These are phyloP conservation scores for Amauroascus niger DNA, from an alignment of 2,329 filamentous ascomycete genomes.

Conservation along the genomic window DNA sequence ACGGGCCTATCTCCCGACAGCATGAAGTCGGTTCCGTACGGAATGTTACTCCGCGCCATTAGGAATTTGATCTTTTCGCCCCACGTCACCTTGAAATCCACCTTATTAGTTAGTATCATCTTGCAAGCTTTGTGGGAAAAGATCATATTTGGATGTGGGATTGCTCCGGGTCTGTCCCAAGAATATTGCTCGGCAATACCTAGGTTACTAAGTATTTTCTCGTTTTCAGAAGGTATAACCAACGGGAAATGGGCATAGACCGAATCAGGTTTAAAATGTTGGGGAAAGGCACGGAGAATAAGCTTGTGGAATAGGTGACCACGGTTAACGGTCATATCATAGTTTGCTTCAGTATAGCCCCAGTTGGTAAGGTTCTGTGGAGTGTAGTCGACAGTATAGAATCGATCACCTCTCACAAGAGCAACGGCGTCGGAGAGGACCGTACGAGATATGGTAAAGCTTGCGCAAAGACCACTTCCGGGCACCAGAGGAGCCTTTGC, in stretches of 20 bases:
- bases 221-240: slow-evolving; percentile 22
- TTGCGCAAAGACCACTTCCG: slow-evolving; percentile 31
- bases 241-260: slow-evolving; percentile 23
- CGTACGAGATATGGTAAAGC: slow-evolving; percentile 32
- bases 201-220: slow-evolving; percentile 20
- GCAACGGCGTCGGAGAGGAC: slow-evolving; percentile 38
- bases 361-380: slow-evolving; percentile 32
- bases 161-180: slow-evolving; percentile 17
- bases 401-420: slow-evolving; percentile 35
- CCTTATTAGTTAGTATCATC: slow-evolving; percentile 19
- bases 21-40: slow-evolving; percentile 20
- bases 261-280: slow-evolving; percentile 23
- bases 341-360: slow-evolving; percentile 34
- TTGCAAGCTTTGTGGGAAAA: slow-evolving; percentile 16
- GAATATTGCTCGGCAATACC: slow-evolving; percentile 18
- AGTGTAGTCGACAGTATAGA: slow-evolving; percentile 28
- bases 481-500: slow-evolving; percentile 28
- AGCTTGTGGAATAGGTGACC: slow-evolving; percentile 26
- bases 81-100: slow-evolving; percentile 22
- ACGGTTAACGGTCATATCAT: slow-evolving; percentile 16
- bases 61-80: slow-evolving; percentile 18
- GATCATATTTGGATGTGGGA: slow-evolving; percentile 14
- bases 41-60: slow-evolving; percentile 15
- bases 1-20: slow-evolving; percentile 18
- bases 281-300: slow-evolving; percentile 23